Evolutionary conservation across 176 grass and related monocot species (phyloP).

Genomic region (Neostapfia colusana): DNA sequence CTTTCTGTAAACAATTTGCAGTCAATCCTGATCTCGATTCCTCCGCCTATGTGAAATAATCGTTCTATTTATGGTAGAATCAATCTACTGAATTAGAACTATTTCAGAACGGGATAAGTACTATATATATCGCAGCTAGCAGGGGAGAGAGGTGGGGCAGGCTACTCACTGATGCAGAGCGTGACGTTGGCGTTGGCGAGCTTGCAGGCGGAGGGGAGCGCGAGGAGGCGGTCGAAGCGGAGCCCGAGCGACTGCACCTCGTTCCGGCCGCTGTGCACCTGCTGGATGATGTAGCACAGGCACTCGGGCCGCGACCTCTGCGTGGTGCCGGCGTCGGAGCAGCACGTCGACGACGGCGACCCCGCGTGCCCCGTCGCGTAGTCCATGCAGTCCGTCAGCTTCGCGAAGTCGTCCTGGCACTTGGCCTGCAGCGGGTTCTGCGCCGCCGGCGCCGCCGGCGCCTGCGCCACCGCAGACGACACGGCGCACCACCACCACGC

Average conservation of each 20-base stretch:
- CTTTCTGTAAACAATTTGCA: not conserved
- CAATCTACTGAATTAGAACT: not conserved
- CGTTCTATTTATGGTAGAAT: not conserved
- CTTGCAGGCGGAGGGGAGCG: slow-evolving; percentile 52
- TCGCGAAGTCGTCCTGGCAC: slow-evolving; percentile 51
- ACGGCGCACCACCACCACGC: not conserved
- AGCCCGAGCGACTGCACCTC: slow-evolving; percentile 59
- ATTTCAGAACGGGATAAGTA: not conserved
- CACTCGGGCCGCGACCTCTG: slow-evolving; percentile 49
- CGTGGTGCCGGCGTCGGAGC: slow-evolving; percentile 43
- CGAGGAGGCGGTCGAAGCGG: slow-evolving; percentile 58
- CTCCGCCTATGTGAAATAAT: not conserved
- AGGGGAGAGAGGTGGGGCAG: not conserved
- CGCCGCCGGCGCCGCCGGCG: not conserved
- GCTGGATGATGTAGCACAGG: slow-evolving; percentile 85
- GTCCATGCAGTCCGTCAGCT: slow-evolving; percentile 71
- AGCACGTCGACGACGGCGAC: slow-evolving; percentile 58
- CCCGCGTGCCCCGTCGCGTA: slow-evolving; percentile 59
- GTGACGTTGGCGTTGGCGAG: slow-evolving; percentile 62
- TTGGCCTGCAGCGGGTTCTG: slow-evolving; percentile 50
- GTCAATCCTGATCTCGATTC: not conserved
- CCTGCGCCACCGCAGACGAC: not conserved
- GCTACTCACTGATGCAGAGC: slow-evolving; percentile 65
- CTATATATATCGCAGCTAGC: not conserved
- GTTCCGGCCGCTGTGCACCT: slow-evolving; percentile 51